Conservation (phyloP, 2,329 filamentous ascomycete genomes). For the Neofusicoccum parvum region DNA sequence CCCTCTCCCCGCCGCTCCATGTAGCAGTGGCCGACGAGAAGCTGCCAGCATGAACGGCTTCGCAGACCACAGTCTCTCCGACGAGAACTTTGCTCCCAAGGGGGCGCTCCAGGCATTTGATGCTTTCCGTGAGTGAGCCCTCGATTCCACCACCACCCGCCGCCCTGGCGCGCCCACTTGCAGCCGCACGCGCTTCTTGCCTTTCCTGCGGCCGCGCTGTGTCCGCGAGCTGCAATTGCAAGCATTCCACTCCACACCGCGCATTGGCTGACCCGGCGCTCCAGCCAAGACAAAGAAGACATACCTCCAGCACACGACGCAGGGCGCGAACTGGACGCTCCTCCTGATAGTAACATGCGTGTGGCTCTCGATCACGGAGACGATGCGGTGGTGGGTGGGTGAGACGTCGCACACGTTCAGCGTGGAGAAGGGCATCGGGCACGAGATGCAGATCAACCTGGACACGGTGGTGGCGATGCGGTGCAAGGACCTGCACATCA, state of each 20-base stretch:
- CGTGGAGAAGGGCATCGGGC: constrained; percentile 88
- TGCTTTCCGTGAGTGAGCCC: constrained; percentile 77
- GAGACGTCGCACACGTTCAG: constrained; percentile 85
- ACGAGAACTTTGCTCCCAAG: constrained; percentile 75
- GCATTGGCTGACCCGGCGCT: constrained; percentile 6
- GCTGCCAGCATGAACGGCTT: constrained; percentile 72
- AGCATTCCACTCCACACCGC: not conserved
- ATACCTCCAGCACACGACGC: constrained; percentile 80
- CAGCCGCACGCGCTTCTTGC: not conserved
- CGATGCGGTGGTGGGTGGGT: constrained; percentile 81
- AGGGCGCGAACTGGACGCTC: constrained; percentile 92
- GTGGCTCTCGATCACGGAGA: constrained; percentile 76
- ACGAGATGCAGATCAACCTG: constrained; percentile 89
- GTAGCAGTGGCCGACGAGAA: constrained; percentile 8
- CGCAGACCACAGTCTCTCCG: constrained; percentile 67
- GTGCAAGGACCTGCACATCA: constrained; percentile 87
- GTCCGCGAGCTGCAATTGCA: not conserved
- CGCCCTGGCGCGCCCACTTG: not conserved
- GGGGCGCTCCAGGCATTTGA: constrained; percentile 79
- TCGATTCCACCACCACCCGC: not conserved
- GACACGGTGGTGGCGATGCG: constrained; percentile 90
- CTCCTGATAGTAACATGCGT: constrained; percentile 74
- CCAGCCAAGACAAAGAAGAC: constrained; percentile 93
- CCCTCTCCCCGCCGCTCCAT: constrained; percentile 6
- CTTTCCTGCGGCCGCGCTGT: not conserved